A percentile compares a stretch with the other conserved stretches of the same genome.
phyloP scores from a whole-genome alignment of 306 rosid species.

The Quercus wislizeni region DNA sequence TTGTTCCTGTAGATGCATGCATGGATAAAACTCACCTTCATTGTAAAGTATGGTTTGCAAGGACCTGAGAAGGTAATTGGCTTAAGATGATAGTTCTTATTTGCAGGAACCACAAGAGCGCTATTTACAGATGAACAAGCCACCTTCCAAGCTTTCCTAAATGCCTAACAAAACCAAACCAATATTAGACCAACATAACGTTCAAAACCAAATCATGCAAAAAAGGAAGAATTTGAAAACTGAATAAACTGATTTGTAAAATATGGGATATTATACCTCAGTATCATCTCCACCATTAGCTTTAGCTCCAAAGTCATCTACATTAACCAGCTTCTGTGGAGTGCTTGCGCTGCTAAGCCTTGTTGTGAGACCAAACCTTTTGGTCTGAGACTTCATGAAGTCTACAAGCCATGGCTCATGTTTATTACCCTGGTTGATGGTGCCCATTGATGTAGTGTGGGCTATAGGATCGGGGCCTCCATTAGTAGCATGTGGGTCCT shows the following conservation, averaged over 20 bases:
- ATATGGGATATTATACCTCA: constrained; percentile 33
- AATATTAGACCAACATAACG: not conserved
- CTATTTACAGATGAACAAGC: constrained; percentile 52
- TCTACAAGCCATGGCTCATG: not conserved
- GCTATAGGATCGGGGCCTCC: not conserved
- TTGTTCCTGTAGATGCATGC: not conserved
- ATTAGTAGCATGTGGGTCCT: constrained; percentile 10
- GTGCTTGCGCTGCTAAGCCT: not conserved
- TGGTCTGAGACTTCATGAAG: not conserved
- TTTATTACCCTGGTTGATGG: not conserved
- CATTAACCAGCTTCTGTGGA: constrained; percentile 28
- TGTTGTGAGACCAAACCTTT: constrained; percentile 11
- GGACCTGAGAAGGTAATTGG: constrained; percentile 74
- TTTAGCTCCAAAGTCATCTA: constrained; percentile 62
- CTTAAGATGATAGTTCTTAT: constrained; percentile 46
- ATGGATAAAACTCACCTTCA: constrained; percentile 43
- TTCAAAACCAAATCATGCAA: not conserved
- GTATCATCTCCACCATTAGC: constrained; percentile 47
- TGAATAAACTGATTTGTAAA: too few relatives aligned
- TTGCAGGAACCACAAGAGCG: constrained; percentile 48
- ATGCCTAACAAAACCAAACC: constrained; percentile 40
- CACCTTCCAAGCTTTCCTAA: constrained; percentile 57
- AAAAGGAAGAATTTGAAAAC: not conserved
- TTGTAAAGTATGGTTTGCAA: constrained; percentile 41
- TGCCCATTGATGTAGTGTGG: not conserved